Percentiles rank a stretch among this genome's conserved stretches.
Conservation (phyloP, 1,284 basidiomycete genomes). For the Pyrrhoderma lamaoense region DNA sequence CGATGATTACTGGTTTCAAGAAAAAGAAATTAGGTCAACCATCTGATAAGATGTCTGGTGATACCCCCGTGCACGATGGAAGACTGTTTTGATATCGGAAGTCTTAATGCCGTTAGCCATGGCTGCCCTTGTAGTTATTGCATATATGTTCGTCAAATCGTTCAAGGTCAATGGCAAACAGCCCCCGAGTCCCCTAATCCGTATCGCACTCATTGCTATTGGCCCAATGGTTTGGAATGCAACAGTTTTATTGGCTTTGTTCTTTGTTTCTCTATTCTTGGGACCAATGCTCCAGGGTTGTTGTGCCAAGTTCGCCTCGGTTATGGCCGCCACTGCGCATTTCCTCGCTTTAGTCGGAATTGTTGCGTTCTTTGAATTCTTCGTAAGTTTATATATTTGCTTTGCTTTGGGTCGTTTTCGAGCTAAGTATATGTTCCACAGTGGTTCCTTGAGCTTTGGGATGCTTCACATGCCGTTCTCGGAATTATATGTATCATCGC, state of each 20-base stretch:
- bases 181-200: slow-evolving; percentile 75
- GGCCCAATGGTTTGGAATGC: slow-evolving; percentile 98
- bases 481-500: slow-evolving; percentile 82
- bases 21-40: slow-evolving; percentile 95
- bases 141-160: slow-evolving; percentile 88
- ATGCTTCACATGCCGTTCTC: slow-evolving; percentile 87
- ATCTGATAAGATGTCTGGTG: slow-evolving; percentile 88
- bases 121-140: slow-evolving; percentile 73
- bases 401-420: neutral
- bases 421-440: too few relatives aligned
- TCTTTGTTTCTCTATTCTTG: slow-evolving; percentile 87
- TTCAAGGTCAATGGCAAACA: slow-evolving; percentile 64
- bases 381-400: slow-evolving; percentile 49
- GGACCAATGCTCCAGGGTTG: slow-evolving; percentile 82
- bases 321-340: slow-evolving; percentile 89
- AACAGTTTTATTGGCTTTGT: slow-evolving; percentile 76
- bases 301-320: slow-evolving; percentile 80
- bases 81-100: slow-evolving; percentile 79
- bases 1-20: slow-evolving; percentile 97
- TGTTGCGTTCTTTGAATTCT: slow-evolving; percentile 89
- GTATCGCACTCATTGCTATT: slow-evolving; percentile 85
- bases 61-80: slow-evolving; percentile 89
- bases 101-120: slow-evolving; percentile 77
- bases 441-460: slow-evolving; percentile 98
- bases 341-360: slow-evolving; percentile 73